These are phyloP conservation scores for Ilex paraguariensis DNA, from an alignment of 305 asterid genomes.

Conservation along the genomic window DNA sequence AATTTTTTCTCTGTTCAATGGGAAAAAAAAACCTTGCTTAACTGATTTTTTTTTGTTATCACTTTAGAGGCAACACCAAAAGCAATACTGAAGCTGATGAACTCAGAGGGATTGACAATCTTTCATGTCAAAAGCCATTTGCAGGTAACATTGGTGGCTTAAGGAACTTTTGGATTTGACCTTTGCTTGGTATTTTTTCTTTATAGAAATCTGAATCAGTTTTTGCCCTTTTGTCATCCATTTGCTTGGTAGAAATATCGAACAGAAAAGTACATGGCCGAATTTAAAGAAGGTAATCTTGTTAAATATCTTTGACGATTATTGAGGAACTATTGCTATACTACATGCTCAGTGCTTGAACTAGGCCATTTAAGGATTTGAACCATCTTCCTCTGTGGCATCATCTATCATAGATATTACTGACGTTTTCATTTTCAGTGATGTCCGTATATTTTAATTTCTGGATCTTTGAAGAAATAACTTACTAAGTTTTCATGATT, in stretches of 20 bases:
- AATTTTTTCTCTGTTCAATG: not conserved
- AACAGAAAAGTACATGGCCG: not conserved
- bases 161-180: too few species aligned
- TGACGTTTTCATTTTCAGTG: too few species aligned
- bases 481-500: too few species aligned
- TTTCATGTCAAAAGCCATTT: conserved; percentile 10
- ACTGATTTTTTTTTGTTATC: not conserved
- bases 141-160: not conserved
- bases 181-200: too few species aligned
- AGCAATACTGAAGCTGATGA: conserved; percentile 6
- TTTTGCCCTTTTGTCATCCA: not conserved
- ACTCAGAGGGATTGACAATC: conserved; percentile 1
- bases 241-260: not conserved
- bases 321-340: too few species aligned
- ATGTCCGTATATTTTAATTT: too few species aligned
- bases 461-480: too few species aligned
- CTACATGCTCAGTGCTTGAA: too few species aligned
- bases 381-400: too few species aligned
- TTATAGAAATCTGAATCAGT: too few species aligned
- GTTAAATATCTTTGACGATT: not conserved
- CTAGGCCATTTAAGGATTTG: too few species aligned
- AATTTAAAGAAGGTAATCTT: conserved; percentile 1
- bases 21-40: not conserved
- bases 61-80: conserved; percentile 5
- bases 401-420: too few species aligned